Conservation (phyloP, 495 filamentous ascomycete genomes). For the Aspergillus affinis region DNA sequence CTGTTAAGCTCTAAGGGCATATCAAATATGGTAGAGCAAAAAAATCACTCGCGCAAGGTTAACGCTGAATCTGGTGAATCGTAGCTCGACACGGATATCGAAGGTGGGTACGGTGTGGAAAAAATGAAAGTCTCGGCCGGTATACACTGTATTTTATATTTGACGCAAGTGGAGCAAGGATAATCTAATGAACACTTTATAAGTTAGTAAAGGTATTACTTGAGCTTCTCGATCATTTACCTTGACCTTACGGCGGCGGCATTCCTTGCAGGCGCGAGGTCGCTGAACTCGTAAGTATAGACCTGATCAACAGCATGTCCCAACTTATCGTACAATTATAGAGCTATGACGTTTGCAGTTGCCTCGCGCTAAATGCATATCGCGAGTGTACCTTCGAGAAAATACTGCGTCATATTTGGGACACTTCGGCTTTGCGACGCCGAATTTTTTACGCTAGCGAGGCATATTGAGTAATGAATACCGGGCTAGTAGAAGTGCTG, state of each 20-base stretch:
- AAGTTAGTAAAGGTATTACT: neutral
- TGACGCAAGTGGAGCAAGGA: too few relatives aligned
- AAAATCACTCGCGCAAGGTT: neutral
- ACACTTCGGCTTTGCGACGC: neutral
- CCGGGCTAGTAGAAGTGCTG: too few relatives aligned
- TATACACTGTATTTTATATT: neutral
- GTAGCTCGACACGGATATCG: neutral
- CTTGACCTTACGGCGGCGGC: neutral
- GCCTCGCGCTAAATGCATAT: neutral
- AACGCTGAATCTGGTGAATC: neutral
- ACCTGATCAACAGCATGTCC: neutral
- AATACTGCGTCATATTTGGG: neutral
- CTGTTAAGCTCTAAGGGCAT: too few relatives aligned
- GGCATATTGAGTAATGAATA: neutral
- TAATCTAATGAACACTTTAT: neutral
- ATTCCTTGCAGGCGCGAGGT: neutral
- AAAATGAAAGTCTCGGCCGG: neutral
- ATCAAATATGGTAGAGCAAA: neutral
- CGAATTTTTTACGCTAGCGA: neutral
- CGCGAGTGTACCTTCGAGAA: neutral
- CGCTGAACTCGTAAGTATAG: neutral
- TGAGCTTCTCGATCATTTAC: neutral
- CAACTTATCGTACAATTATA: neutral
- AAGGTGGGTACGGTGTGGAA: neutral
- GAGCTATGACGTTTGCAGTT: neutral